A percentile compares a stretch with the other conserved stretches of the same genome.
These are phyloP conservation scores for Haematococcus lacustris DNA, from an alignment of 139 green algal species.

Conservation along the genomic window DNA sequence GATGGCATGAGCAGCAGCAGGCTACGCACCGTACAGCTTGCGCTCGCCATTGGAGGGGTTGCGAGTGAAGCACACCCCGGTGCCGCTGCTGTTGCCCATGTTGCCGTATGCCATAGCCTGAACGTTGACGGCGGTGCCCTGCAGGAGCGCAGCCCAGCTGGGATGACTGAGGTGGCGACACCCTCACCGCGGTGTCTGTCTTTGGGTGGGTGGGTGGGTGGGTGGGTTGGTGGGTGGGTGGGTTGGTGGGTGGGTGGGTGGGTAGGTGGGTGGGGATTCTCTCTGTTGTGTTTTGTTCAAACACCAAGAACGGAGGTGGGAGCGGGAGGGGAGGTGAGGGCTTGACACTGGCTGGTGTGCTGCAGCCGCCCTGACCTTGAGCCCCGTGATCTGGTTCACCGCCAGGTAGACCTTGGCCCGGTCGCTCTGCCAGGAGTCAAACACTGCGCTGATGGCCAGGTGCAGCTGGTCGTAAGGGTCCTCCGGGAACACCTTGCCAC, in stretches of 20 bases:
- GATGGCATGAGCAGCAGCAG: too few relatives aligned
- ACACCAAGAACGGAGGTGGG: too few relatives aligned
- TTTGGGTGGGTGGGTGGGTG: neutral
- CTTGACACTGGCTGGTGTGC: too few relatives aligned
- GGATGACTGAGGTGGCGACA: neutral
- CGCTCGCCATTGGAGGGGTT: constrained; percentile 67
- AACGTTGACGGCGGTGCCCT: constrained; percentile 84
- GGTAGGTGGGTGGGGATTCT: neutral
- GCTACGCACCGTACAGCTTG: constrained; percentile 77
- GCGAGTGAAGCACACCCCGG: constrained; percentile 83
- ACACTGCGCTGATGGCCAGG: constrained; percentile 64
- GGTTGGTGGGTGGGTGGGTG: neutral
- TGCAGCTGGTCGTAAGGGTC: constrained; percentile 71
- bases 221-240: neutral
- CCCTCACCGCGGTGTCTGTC: neutral
- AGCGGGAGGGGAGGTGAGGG: too few relatives aligned
- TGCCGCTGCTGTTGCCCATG: constrained; percentile 70
- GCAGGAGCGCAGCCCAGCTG: constrained; percentile 45
- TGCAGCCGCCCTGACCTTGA: too few relatives aligned
- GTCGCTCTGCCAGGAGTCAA: constrained; percentile 56
- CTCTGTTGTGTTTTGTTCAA: too few relatives aligned
- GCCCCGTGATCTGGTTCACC: constrained; percentile 70
- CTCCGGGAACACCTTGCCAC: constrained; percentile 45
- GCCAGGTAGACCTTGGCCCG: constrained; percentile 69
- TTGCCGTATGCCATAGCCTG: constrained; percentile 86